Conservation (phyloP, 371 early-diverging fungal species). For the Mortierella sp. region DNA sequence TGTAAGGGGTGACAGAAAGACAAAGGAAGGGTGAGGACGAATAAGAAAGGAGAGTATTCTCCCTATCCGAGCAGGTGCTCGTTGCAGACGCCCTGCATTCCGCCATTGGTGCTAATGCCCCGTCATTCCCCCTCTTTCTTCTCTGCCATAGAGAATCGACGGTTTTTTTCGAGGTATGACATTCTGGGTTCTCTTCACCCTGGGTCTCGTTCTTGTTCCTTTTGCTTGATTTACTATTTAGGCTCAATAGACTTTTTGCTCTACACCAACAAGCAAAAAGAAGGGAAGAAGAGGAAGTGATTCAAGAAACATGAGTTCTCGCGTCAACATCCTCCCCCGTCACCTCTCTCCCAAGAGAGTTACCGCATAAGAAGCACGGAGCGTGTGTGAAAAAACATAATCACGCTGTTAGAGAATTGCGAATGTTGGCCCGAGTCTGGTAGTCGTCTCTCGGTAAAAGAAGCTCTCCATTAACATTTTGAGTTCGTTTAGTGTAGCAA, state of each 20-base stretch:
- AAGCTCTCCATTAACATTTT: neutral
- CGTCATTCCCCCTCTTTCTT: neutral
- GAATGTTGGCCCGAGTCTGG: neutral
- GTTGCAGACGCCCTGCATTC: slow-evolving; percentile 5
- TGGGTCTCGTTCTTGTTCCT: neutral
- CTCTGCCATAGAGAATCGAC: too few species aligned
- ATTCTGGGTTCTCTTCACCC: neutral
- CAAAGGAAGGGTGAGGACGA: neutral
- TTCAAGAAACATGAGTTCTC: neutral
- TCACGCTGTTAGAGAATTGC: neutral
- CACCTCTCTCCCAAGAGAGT: neutral
- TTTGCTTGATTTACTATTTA: neutral
- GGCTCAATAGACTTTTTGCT: neutral
- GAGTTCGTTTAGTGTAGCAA: neutral
- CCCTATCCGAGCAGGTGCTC: neutral
- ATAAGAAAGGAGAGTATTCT: neutral
- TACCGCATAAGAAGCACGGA: neutral
- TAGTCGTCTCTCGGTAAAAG: neutral
- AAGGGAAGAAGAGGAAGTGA: neutral
- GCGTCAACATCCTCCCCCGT: neutral
- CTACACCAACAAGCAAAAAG: neutral
- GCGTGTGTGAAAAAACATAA: neutral
- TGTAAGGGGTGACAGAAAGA: neutral
- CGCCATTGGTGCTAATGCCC: slow-evolving; percentile 3
- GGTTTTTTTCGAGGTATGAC: neutral